Conservation (phyloP, 2,329 filamentous ascomycete genomes). For the Lecanicillium sp. region DNA sequence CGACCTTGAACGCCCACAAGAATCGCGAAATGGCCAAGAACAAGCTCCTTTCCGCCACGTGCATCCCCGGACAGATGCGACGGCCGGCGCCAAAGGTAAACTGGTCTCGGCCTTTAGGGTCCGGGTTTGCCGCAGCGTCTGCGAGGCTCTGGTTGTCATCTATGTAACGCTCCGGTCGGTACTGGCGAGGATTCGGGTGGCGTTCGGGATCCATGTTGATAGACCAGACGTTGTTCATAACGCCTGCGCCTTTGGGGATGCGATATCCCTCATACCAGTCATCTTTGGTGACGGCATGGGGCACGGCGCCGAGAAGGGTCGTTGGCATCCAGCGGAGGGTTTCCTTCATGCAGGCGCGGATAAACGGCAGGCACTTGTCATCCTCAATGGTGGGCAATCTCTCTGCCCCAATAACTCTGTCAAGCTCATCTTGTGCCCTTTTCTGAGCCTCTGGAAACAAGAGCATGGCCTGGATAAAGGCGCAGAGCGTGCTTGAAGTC, state of each 20-base stretch:
- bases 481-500: constrained; percentile 28
- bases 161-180: constrained; percentile 32
- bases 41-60: too few species aligned
- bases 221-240: constrained; percentile 35
- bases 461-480: constrained; percentile 37
- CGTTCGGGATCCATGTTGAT: constrained; percentile 37
- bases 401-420: constrained; percentile 29
- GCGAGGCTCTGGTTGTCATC: too few species aligned
- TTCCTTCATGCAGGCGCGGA: constrained; percentile 36
- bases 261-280: constrained; percentile 28
- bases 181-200: constrained; percentile 30
- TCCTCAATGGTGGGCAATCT: constrained; percentile 33
- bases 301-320: constrained; percentile 24
- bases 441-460: constrained; percentile 29
- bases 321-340: constrained; percentile 37
- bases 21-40: too few species aligned
- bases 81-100: too few species aligned
- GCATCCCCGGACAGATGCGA: too few species aligned
- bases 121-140: too few species aligned
- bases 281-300: constrained; percentile 27
- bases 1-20: too few species aligned
- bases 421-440: constrained; percentile 27
- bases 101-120: too few species aligned
- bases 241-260: constrained; percentile 33
- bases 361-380: constrained; percentile 31